phyloP scores from a whole-genome alignment of 1,139 yeast genomes.

The Yamadazyma pseudoaaseri region DNA sequence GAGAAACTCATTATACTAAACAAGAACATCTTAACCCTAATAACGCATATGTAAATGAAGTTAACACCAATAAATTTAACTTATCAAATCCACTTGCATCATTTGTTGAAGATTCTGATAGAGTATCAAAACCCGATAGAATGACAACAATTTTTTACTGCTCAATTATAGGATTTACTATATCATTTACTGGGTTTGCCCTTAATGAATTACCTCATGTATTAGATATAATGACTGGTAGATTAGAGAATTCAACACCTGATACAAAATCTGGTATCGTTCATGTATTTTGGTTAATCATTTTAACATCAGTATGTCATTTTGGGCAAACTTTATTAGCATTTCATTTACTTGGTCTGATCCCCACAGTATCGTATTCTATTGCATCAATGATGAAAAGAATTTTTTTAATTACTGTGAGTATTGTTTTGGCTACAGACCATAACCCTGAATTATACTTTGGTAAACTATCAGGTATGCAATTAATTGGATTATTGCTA shows the following conservation, averaged over 20 bases:
- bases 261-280: constrained; percentile 22
- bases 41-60: constrained; percentile 16
- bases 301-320: constrained; percentile 33
- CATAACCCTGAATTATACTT: constrained; percentile 21
- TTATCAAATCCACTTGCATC: constrained; percentile 24
- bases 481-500: constrained; percentile 28
- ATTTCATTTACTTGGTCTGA: constrained; percentile 36
- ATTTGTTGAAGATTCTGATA: constrained; percentile 17
- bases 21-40: background rate
- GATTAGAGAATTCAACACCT: constrained; percentile 16
- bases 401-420: constrained; percentile 35
- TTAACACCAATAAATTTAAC: constrained; percentile 17
- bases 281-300: constrained; percentile 23
- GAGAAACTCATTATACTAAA: constrained; percentile 7
- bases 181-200: constrained; percentile 32
- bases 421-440: constrained; percentile 25
- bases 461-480: constrained; percentile 28
- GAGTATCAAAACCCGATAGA: constrained; percentile 34
- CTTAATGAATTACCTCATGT: constrained; percentile 28
- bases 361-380: constrained; percentile 41
- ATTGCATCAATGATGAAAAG: constrained; percentile 46
- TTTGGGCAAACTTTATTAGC: constrained; percentile 38
- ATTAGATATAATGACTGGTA: constrained; percentile 13
- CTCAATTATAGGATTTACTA: constrained; percentile 32
- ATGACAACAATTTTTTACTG: constrained; percentile 39